Evolutionary conservation across 805 yeast genomes (phyloP).

Genomic region (Kazachstania psychrophila): DNA sequence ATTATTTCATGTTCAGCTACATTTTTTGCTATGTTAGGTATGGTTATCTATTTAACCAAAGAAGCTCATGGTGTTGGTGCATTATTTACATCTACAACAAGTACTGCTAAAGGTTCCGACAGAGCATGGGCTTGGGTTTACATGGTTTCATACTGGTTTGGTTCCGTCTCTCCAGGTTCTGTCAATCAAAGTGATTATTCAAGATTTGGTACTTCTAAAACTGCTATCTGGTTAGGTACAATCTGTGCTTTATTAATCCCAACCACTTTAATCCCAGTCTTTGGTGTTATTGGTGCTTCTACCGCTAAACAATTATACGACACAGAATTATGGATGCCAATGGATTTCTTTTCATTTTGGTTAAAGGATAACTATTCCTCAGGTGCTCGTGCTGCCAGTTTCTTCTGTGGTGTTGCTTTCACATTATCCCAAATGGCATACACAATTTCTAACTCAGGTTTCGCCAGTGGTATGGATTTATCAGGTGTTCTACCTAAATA

Average conservation of each 20-base stretch:
- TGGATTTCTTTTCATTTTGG: conserved; percentile 28
- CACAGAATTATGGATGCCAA: conserved; percentile 32
- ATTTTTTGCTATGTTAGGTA: conserved; percentile 35
- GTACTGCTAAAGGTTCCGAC: conserved; percentile 29
- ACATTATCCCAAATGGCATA: conserved; percentile 33
- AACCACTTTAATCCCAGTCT: conserved; percentile 36
- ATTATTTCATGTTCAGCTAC: conserved; percentile 32
- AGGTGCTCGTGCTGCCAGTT: conserved; percentile 32
- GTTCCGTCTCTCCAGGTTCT: conserved; percentile 35
- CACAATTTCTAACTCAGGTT: conserved; percentile 33
- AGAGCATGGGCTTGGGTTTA: conserved; percentile 37
- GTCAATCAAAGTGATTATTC: conserved; percentile 36
- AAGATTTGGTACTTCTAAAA: conserved; percentile 30
- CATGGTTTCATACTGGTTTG: conserved; percentile 36
- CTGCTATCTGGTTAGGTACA: conserved; percentile 28
- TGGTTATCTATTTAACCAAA: conserved; percentile 30
- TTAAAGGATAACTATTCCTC: conserved; percentile 26
- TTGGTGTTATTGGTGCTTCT: conserved; percentile 37
- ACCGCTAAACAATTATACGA: conserved; percentile 31
- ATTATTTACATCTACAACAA: conserved; percentile 22
- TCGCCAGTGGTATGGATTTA: conserved; percentile 38
- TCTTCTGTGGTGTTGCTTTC: conserved; percentile 34
- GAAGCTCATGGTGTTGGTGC: conserved; percentile 32
- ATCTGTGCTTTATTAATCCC: conserved; percentile 30
- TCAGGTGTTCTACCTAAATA: conserved; percentile 34